These are phyloP conservation scores for Lipomyces yamadae DNA, from an alignment of 805 yeast species.

Conservation along the genomic window DNA sequence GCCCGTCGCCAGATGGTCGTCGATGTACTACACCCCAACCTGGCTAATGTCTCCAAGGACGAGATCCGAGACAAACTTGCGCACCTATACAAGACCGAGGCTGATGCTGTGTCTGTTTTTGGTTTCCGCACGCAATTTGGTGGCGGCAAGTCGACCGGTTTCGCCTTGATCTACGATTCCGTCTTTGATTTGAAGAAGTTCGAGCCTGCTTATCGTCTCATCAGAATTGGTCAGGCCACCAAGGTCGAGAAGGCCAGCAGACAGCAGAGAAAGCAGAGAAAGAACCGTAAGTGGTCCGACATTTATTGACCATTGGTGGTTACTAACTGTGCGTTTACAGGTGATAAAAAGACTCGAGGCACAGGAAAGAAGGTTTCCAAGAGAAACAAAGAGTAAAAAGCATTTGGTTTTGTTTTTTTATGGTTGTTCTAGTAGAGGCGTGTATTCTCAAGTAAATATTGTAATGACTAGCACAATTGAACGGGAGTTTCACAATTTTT, in stretches of 20 bases:
- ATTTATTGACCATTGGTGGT: neutral
- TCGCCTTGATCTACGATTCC: slow-evolving; percentile 98
- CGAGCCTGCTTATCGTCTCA: slow-evolving; percentile 99
- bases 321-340: slow-evolving; percentile 21
- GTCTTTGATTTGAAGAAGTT: slow-evolving; percentile 97
- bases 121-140: slow-evolving; percentile 99
- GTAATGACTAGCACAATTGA: neutral
- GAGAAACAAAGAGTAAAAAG: slow-evolving; percentile 40
- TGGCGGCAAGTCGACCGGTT: slow-evolving; percentile 99
- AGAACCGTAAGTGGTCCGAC: slow-evolving; percentile 68
- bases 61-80: slow-evolving; percentile 96
- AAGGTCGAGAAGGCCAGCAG: slow-evolving; percentile 97
- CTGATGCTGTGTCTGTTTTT: slow-evolving; percentile 94
- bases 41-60: slow-evolving; percentile 98
- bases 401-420: slow-evolving; percentile 15
- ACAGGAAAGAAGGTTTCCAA: slow-evolving; percentile 94
- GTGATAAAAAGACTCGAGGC: slow-evolving; percentile 96
- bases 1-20: slow-evolving; percentile 99
- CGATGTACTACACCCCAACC: slow-evolving; percentile 99
- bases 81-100: slow-evolving; percentile 85
- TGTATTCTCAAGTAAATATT: slow-evolving; percentile 15
- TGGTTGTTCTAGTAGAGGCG: slow-evolving; percentile 22
- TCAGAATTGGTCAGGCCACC: slow-evolving; percentile 96
- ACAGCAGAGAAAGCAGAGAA: slow-evolving; percentile 99
- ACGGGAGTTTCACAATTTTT: neutral